These are phyloP conservation scores for Diplodia scrobiculata DNA, from an alignment of 2,329 filamentous ascomycete species.

Conservation along the genomic window DNA sequence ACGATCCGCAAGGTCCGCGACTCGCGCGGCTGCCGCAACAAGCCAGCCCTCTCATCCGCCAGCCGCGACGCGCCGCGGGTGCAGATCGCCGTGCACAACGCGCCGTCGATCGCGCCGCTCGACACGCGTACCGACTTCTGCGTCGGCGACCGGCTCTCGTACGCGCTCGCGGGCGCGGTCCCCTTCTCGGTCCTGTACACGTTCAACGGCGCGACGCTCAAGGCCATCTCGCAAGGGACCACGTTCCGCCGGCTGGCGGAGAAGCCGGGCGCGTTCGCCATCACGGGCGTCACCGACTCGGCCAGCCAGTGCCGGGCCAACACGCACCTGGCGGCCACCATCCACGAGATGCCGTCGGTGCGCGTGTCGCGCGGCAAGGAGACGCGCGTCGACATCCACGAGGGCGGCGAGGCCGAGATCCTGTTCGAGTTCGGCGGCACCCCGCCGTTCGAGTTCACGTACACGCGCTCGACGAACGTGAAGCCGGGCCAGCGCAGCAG, in stretches of 20 bases:
- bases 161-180: slow-evolving; percentile 83
- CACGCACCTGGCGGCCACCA: slow-evolving; percentile 75
- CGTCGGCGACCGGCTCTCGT: slow-evolving; percentile 90
- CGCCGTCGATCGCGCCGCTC: slow-evolving; percentile 84
- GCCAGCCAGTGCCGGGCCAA: slow-evolving; percentile 83
- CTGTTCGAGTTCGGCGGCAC: slow-evolving; percentile 94
- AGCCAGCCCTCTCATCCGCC: slow-evolving; percentile 57
- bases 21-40: slow-evolving; percentile 79
- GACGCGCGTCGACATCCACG: slow-evolving; percentile 87
- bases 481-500: slow-evolving; percentile 62
- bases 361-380: slow-evolving; percentile 82
- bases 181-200: slow-evolving; percentile 93
- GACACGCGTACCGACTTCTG: slow-evolving; percentile 87
- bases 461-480: slow-evolving; percentile 87
- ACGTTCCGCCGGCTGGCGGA: slow-evolving; percentile 93
- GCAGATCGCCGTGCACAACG: slow-evolving; percentile 88
- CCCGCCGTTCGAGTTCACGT: slow-evolving; percentile 96
- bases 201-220: slow-evolving; percentile 76
- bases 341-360: slow-evolving; percentile 90
- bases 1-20: slow-evolving; percentile 89
- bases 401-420: slow-evolving; percentile 91
- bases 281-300: slow-evolving; percentile 83
- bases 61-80: slow-evolving; percentile 69
- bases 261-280: slow-evolving; percentile 81
- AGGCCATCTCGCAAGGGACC: slow-evolving; percentile 75